Base-by-base conservation (phyloP, 2,329 filamentous ascomycete genomes). In the Atkinsonella texensis region DNA sequence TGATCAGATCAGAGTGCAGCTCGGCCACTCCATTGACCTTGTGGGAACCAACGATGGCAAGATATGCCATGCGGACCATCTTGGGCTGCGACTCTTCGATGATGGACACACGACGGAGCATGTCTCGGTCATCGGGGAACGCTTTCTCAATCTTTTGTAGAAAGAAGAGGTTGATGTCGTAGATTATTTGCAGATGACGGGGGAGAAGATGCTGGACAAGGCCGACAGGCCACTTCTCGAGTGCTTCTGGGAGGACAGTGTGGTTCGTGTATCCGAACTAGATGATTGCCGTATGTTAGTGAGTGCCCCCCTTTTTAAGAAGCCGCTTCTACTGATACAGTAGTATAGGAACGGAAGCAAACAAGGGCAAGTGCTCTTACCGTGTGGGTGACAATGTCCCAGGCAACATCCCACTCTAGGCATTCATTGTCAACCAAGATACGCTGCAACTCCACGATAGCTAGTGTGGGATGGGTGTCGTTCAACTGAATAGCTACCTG, bases 1-100 rank as follows among this genome's bases (percentile, higher is more conserved):
- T 93, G 75, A 98, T 95, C 53, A 98, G 76, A 65, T 98, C 93
- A 0, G 93, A 98, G 72, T 98, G 93, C 57, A 98, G 74, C 71
- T 98, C 93, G 35, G 93, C 93, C 38, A 98, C 93, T 67, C 93
- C 93, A 60, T 98, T 98, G 74, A 98, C 90, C 75, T 97, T 98
- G 80, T 97, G 93, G 38, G 93, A 97, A 46, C 93, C 93, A 61
- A 98, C 89, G 64, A 97, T 86, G 56, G 93, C 93, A 49, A 98
- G 74, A 69, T 81, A 93, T 2, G 93, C 93, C 93, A 98, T 98
- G 66, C 91, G 86, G 55, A 98, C 84, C 87, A 96, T 95, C 80
- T 97, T 95, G 43, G 90, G 88, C 66, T 94, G 85, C 5, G 87
- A 89, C 69, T 98, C 93, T 68, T 98, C 93, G 54, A 98, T 95